Conservation (phyloP, 805 yeast genomes). For the Saccharomyces paradoxus region DNA sequence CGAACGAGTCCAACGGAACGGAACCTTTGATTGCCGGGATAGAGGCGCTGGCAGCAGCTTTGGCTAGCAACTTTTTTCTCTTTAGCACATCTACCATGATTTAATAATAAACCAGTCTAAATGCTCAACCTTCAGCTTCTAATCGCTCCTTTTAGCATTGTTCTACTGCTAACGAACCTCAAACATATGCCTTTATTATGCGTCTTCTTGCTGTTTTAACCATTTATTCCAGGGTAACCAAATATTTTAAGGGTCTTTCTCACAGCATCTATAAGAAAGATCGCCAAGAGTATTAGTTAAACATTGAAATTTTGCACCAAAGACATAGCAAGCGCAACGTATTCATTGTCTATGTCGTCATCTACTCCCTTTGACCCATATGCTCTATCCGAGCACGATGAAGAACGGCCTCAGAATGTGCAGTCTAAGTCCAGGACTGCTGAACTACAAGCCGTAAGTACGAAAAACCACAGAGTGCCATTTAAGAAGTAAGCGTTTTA, state of each 20-base stretch:
- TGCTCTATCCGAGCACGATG: constrained; percentile 51
- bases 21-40: constrained; percentile 26
- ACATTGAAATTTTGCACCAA: not conserved
- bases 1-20: constrained; percentile 38
- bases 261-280: not conserved
- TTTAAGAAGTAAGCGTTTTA: not conserved
- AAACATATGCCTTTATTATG: not conserved
- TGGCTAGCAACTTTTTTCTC: constrained; percentile 20
- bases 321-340: not conserved
- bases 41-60: constrained; percentile 32
- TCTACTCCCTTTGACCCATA: constrained; percentile 80
- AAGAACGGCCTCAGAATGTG: constrained; percentile 23
- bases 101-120: not conserved
- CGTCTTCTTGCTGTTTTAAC: not conserved
- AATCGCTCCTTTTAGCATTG: not conserved
- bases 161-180: not conserved
- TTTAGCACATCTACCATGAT: not conserved
- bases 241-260: not conserved
- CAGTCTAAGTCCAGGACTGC: constrained; percentile 48
- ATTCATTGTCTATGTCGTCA: constrained; percentile 45
- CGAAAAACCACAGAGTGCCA: not conserved
- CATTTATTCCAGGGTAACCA: not conserved
- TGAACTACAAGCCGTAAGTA: constrained; percentile 68
- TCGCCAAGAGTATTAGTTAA: not conserved
- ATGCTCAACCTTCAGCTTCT: not conserved